Base-by-base conservation (phyloP, 202 grass and related monocot genomes). In the Brachypodium distachyon region DNA sequence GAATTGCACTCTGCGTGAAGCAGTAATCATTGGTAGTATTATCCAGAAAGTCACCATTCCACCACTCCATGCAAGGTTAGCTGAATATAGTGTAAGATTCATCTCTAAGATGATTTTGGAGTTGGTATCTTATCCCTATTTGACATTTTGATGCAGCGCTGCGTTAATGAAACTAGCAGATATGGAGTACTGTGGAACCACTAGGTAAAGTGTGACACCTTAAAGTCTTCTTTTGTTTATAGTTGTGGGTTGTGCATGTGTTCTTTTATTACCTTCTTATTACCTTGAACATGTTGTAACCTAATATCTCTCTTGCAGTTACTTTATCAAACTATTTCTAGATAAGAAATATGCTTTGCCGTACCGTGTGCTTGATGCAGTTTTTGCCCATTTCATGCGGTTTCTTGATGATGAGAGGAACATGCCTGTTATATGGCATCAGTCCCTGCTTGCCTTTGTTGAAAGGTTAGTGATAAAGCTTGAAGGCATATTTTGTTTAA, bases 301-400 rank as follows among this genome's bases (percentile, higher is more conserved):
- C 32, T 76, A 62, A 33, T 68, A 1, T 13, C 0, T 77, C 58
- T 78, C 29, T 80, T 77, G 81, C 91, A 98, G 95, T 84, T 98
- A 98, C 85, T 98, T 98, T 79, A 90, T 98, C 72, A 94, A 98
- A 57, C 73, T 98, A 68, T 88, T 98, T 85, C 59, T 98, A 28
- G 95, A 98, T 70, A 98, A 98, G 87, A 98, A 94, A 77, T 98
- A 98, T 85, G 87, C 91, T 79, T 88, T 98, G 85, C 95, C 91
- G 57, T 92, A 92, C 32, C 79, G 83, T 2, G 89, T 88, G 9
- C 85, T 94, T 48, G 95, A 98, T 90, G 84, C 91, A 21, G 85
- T 94, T 59, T 77, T 92, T 81, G 89, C 87, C 21, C 95, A 98
- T 79, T 97, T 97, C 77, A 84, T 97, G 89, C 67, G 91, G 17